Base-by-base conservation (phyloP, 2,329 filamentous ascomycete genomes). In the Lachnellula cervina region DNA sequence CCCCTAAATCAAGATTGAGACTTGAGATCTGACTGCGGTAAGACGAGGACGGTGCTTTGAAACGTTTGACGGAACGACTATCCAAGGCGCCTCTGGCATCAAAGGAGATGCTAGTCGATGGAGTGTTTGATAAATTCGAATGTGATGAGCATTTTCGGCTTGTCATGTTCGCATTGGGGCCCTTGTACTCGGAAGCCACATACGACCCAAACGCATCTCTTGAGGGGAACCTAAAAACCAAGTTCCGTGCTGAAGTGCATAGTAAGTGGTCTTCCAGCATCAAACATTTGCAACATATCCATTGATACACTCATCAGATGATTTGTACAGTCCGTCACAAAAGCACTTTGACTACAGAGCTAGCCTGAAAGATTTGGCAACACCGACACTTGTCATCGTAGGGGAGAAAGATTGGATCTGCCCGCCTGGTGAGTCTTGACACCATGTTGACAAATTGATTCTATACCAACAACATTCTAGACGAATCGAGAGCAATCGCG, bases 371-470 rank as follows among this genome's bases (percentile, higher is more conserved):
- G 49, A 54, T 7, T 68, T 74, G 23, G 68, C 60, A 5, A 70
- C 71, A 13, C 69, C 67, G 43, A 72, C 72, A 0, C 57, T 74
- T 35, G 67, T 74, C 2, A 53, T 74, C 9, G 71, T 73, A 3
- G 72, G 72, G 2, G 68, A 68, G 3, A 63, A 69, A 52, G 72
- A 74, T 52, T 74, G 73, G 72, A 74, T 75, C 14, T 75, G 72
- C 40, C 71, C 72, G 2, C 67, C 66, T 32, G 66, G 68, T 70
- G 59, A 37, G 64, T 34, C 9, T 14, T n/a, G 17, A 19, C 13
- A 35, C 46, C 35, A 16, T 38, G 37, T 7, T 16, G 11, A 32
- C 9, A 9, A 14, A n/a, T 16, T 35, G 9, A 43, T 4, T 14
- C 17, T 9, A 19, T 17, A 8, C 23, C 1, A 19, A n/a, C 56